phyloP scores from a whole-genome alignment of 768 basidiomycete species.

The Cantharellus anzutake region DNA sequence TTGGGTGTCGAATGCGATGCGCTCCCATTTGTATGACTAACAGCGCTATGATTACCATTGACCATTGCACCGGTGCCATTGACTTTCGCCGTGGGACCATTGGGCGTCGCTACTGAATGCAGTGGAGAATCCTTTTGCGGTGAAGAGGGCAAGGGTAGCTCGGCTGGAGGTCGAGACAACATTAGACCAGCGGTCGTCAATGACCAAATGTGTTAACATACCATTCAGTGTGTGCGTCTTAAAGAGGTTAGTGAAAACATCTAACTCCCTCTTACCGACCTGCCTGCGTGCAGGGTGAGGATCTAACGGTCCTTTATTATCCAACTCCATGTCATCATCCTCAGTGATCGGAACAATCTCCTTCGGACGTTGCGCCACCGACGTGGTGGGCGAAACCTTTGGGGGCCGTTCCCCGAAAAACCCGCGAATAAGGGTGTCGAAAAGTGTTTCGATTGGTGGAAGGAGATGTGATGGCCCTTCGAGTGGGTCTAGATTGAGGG shows the following conservation, averaged over 20 bases:
- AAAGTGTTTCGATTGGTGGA: conserved; percentile 54
- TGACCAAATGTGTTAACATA: not conserved
- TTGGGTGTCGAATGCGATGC: too few species aligned
- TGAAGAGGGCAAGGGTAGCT: too few species aligned
- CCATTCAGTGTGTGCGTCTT: conserved; percentile 11
- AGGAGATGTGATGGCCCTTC: conserved; percentile 56
- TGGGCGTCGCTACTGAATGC: not conserved
- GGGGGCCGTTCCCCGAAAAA: conserved; percentile 15
- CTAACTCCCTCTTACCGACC: conserved; percentile 38
- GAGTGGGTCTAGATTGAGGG: conserved; percentile 26
- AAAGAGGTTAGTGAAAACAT: conserved; percentile 44
- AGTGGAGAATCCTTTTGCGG: too few species aligned
- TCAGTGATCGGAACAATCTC: not conserved
- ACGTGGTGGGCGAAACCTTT: not conserved
- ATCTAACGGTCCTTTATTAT: conserved; percentile 15
- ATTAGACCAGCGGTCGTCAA: too few species aligned
- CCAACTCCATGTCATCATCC: conserved; percentile 19
- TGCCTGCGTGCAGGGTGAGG: conserved; percentile 13
- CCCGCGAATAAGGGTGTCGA: conserved; percentile 38
- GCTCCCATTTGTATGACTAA: too few species aligned
- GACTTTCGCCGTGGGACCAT: not conserved
- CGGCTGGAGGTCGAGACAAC: too few species aligned
- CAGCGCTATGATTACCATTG: too few species aligned
- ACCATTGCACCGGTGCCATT: not conserved
- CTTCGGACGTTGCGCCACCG: not conserved